Evolutionary conservation across 176 grass and related monocot genomes (phyloP), one percentile per base, ranked within the genome.

Genomic region (Thalia dealbata): DNA sequence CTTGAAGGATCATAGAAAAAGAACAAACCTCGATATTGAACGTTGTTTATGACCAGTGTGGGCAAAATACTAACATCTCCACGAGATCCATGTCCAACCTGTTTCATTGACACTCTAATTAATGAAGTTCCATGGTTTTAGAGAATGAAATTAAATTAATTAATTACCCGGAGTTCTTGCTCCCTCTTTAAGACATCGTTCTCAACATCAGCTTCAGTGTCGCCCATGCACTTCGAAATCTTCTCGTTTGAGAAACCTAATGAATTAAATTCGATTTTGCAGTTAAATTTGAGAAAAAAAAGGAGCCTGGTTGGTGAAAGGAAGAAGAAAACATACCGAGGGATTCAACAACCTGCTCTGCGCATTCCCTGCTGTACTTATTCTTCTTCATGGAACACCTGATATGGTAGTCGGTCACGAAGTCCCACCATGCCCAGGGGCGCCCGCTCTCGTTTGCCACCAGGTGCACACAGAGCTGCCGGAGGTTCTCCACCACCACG

Each of bases 341-440:
- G 73, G 91, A 96, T 51, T 84, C 82, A 44, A 91, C 88, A 43
- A 96, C 88, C 69, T 85, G 70, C 70, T 91, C 88, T 48, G 88
- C 88, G 71, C 91, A 96, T 77, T 96, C 75, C 56, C 83, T 88
- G 3, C 83, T 96, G 62, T 96, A 96, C 60, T 91, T 96, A 42
- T 91, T 91, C 63, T 91, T 81, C 76, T 91, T 96, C 91, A 91
- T 91, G 23, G 85, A 83, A 70, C 91, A 96, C 27, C 91, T 73
- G 61, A 91, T 88, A 12, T 78, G 78, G 67, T 91, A 96, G 69
- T 96, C 91, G 3, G 91, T 96, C 48, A 91, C 88, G 61, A 91
- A 96, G 75, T 96, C 88, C 91, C 88, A 96, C 91, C 91, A 96
- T n/a, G 91, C 69, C 91, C 88, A 96, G 30, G 85, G 83, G 3